Conservation (phyloP, 306 rosid species). For the Pyrus pyrifolia region DNA sequence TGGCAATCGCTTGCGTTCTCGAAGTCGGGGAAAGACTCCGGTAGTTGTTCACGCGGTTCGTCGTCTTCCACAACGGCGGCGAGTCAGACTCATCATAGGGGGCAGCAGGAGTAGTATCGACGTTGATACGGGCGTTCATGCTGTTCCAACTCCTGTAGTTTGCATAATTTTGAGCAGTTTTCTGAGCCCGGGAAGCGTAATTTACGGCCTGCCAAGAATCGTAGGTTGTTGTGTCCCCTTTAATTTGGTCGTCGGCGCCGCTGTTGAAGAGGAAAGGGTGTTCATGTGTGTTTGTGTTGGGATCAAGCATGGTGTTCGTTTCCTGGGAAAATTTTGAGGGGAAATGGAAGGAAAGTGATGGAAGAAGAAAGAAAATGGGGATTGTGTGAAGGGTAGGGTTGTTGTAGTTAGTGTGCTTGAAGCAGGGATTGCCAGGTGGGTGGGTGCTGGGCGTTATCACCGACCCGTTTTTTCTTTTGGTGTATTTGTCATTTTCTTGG, state of each 20-base stretch:
- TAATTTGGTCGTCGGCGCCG: neutral
- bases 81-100: slow-evolving; percentile 31
- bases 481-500: slow-evolving; percentile 25
- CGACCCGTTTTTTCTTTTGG: slow-evolving; percentile 16
- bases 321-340: neutral
- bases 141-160: slow-evolving; percentile 14
- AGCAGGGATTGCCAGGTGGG: slow-evolving; percentile 15
- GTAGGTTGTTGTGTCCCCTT: neutral
- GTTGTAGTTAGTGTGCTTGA: slow-evolving; percentile 3
- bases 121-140: slow-evolving; percentile 13
- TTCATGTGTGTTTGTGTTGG: slow-evolving; percentile 23
- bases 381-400: neutral
- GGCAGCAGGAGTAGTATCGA: neutral
- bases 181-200: slow-evolving; percentile 30
- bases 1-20: slow-evolving; percentile 59
- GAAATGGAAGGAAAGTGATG: neutral
- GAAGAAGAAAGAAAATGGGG: neutral
- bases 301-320: slow-evolving; percentile 38
- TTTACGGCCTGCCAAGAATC: slow-evolving; percentile 23
- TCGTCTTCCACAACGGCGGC: slow-evolving; percentile 53
- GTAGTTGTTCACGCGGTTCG: slow-evolving; percentile 21
- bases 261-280: slow-evolving; percentile 26
- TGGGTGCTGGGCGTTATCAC: slow-evolving; percentile 19
- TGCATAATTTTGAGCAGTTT: slow-evolving; percentile 13
- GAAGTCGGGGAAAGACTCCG: slow-evolving; percentile 59